These are phyloP conservation scores for Diplosphaera chodatii DNA, from an alignment of 139 green algal genomes.

Conservation along the genomic window DNA sequence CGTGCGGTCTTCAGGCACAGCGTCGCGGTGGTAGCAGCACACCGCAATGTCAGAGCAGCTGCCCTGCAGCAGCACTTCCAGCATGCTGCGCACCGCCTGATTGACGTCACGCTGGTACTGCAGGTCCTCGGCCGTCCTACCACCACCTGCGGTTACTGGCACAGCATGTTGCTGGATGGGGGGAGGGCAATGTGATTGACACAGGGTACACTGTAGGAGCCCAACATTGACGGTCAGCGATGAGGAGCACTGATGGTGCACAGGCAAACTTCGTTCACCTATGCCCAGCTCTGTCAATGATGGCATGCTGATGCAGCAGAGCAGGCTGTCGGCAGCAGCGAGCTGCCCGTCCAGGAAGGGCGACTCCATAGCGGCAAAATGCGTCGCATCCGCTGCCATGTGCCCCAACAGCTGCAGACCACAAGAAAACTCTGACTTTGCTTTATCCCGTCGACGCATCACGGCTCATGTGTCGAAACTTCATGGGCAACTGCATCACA, in stretches of 20 bases:
- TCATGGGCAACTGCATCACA: too few species aligned
- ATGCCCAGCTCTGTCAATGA: too few species aligned
- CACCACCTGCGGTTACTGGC: too few species aligned
- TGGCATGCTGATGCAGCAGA: constrained; percentile 71
- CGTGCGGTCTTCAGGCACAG: constrained; percentile 8
- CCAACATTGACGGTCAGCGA: too few species aligned
- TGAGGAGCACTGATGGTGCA: too few species aligned
- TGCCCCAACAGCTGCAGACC: constrained; percentile 45
- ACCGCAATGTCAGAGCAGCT: constrained; percentile 68
- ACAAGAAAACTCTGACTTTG: too few species aligned
- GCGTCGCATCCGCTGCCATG: constrained; percentile 39
- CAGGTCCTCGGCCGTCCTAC: constrained; percentile 9
- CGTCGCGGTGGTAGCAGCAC: constrained; percentile 27
- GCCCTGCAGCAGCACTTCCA: constrained; percentile 34
- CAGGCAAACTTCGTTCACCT: too few species aligned
- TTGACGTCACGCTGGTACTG: constrained; percentile 19
- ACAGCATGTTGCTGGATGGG: too few species aligned
- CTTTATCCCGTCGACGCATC: too few species aligned
- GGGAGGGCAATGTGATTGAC: too few species aligned
- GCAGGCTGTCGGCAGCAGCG: constrained; percentile 36
- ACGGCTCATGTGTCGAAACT: too few species aligned
- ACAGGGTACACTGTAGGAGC: too few species aligned
- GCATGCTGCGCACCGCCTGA: constrained; percentile 39
- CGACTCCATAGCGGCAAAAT: constrained; percentile 55
- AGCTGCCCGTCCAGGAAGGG: constrained; percentile 68